Conservation (phyloP, 805 yeast species). For the Metschnikowia continentalis region DNA sequence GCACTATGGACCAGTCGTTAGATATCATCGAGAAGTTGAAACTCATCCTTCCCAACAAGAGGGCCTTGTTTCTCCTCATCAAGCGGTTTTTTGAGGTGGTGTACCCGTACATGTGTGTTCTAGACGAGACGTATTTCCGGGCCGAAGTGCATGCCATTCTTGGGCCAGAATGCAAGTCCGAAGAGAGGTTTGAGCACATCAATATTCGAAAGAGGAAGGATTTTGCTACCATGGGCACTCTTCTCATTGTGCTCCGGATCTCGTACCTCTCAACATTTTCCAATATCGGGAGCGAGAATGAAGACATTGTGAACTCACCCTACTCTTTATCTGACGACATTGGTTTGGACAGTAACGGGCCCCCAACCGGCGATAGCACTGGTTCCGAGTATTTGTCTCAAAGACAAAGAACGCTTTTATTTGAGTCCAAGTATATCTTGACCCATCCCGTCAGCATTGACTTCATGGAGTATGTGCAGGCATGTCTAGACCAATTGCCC, state of each 20-base stretch:
- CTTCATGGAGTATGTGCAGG: constrained; percentile 27
- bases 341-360: not conserved
- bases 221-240: constrained; percentile 47
- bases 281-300: constrained; percentile 14
- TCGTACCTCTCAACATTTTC: constrained; percentile 48
- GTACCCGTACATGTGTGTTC: constrained; percentile 20
- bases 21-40: constrained; percentile 17
- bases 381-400: not conserved
- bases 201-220: constrained; percentile 40
- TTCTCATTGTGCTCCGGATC: constrained; percentile 49
- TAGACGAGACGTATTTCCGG: constrained; percentile 25
- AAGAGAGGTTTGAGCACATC: constrained; percentile 18
- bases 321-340: not conserved
- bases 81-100: constrained; percentile 16
- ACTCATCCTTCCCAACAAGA: constrained; percentile 17
- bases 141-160: constrained; percentile 41
- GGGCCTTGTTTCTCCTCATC: constrained; percentile 15
- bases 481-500: constrained; percentile 35
- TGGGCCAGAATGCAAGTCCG: constrained; percentile 21
- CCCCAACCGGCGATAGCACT: not conserved
- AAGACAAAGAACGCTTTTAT: not conserved
- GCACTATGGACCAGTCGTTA: constrained; percentile 25
- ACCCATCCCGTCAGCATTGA: constrained; percentile 30
- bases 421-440: constrained; percentile 24
- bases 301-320: constrained; percentile 5